phyloP scores from a whole-genome alignment of 2,329 filamentous ascomycete species.

The Zymoseptoria passerinii region DNA sequence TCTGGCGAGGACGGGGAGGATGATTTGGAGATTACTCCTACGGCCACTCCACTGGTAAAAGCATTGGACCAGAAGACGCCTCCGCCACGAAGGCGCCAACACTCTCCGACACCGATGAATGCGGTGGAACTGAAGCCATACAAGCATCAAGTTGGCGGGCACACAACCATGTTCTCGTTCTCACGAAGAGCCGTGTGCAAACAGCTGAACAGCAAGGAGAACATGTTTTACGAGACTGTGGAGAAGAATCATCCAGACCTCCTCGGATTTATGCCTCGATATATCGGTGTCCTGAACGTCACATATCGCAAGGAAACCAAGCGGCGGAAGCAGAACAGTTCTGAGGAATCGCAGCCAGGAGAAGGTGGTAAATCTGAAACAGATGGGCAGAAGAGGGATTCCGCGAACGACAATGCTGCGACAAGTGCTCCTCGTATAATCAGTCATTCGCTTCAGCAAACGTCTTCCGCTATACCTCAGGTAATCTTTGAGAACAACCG shows the following conservation, averaged over 20 bases:
- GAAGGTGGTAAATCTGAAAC: conserved; percentile 12
- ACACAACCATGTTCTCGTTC: conserved; percentile 93
- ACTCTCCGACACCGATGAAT: conserved; percentile 56
- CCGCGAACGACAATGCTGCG: conserved; percentile 1
- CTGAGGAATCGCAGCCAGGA: conserved; percentile 27
- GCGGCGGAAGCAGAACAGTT: conserved; percentile 35
- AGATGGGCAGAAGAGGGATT: conserved; percentile 17
- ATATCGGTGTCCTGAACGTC: conserved; percentile 94
- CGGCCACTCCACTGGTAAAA: conserved; percentile 26
- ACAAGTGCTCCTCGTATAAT: conserved; percentile 41
- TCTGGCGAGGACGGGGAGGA: conserved; percentile 37
- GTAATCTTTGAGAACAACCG: conserved; percentile 91
- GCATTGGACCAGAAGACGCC: conserved; percentile 17
- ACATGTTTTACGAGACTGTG: conserved; percentile 96
- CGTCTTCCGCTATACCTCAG: conserved; percentile 63
- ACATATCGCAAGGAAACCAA: conserved; percentile 78
- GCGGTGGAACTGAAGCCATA: conserved; percentile 96
- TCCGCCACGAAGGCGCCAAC: conserved; percentile 18
- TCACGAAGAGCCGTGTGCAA: conserved; percentile 94
- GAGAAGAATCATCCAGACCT: conserved; percentile 85
- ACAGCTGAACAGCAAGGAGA: conserved; percentile 94
- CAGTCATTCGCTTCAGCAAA: conserved; percentile 71
- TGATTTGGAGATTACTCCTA: conserved; percentile 17
- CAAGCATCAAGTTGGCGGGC: conserved; percentile 92
- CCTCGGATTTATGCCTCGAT: conserved; percentile 83